A percentile compares a stretch with the other conserved stretches of the same genome.
Conservation (phyloP, 208 protist species). For the Acanthamoeba sp. region DNA sequence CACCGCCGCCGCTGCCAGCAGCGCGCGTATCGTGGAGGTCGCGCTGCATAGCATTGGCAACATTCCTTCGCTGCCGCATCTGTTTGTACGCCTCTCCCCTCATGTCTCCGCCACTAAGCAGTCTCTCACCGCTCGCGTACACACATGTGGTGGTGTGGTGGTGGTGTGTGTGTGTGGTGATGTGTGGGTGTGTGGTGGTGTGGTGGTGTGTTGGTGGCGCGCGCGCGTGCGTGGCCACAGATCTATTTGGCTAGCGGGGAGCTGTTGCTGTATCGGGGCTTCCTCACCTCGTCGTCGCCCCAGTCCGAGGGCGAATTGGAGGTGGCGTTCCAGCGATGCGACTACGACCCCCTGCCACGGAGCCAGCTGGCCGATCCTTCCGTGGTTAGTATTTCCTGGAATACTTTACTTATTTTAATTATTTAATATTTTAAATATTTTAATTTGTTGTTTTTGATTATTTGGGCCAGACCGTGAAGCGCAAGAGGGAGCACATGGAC, state of each 20-base stretch:
- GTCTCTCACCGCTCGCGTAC: not conserved
- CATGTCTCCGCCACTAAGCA: too few species aligned
- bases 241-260: conserved; percentile 22
- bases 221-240: not conserved
- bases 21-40: conserved; percentile 1
- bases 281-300: not conserved
- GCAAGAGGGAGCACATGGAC: not conserved
- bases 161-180: not conserved
- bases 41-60: conserved; percentile 63
- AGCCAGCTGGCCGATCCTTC: not conserved
- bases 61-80: conserved; percentile 42
- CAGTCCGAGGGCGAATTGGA: not conserved
- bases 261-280: conserved; percentile 30
- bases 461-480: not conserved
- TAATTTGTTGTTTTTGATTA: too few species aligned
- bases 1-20: not conserved
- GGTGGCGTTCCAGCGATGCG: conserved; percentile 57
- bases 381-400: too few species aligned
- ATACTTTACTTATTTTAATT: too few species aligned
- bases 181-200: too few species aligned
- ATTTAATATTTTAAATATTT: too few species aligned
- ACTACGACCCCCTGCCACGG: not conserved
- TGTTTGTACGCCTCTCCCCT: not conserved
- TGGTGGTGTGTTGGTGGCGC: too few species aligned
- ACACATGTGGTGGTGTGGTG: not conserved